Evolutionary conservation across 192 early-diverging fungal species (phyloP).

Genomic region (Rhizophagus sp.): DNA sequence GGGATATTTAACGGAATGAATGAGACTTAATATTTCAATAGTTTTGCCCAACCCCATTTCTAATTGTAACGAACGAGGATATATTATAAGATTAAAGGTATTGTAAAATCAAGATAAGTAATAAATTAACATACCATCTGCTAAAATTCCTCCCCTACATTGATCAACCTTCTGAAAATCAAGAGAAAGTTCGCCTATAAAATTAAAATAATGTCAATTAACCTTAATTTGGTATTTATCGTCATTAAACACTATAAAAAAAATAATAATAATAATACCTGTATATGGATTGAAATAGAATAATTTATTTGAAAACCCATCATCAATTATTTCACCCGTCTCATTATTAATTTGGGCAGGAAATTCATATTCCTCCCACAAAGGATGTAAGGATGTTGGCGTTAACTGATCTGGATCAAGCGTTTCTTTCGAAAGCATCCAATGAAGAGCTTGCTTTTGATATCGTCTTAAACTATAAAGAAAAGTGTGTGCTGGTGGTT

Average conservation of each 20-base stretch:
- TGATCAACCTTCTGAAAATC: conserved; percentile 47
- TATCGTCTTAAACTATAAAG: conserved; percentile 48
- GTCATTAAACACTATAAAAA: not conserved
- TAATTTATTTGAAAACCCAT: not conserved
- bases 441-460: conserved; percentile 51
- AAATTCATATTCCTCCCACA: conserved; percentile 57
- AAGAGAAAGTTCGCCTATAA: conserved; percentile 47
- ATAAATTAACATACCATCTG: conserved; percentile 37
- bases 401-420: conserved; percentile 11
- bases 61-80: not conserved
- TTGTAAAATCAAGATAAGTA: not conserved
- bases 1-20: conserved; percentile 46
- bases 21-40: conserved; percentile 58
- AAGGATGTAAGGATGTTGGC: conserved; percentile 49
- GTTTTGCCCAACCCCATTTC: conserved; percentile 63
- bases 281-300: not conserved
- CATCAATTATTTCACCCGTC: conserved; percentile 20
- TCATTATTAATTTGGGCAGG: conserved; percentile 26
- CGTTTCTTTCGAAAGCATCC: conserved; percentile 54
- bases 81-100: not conserved
- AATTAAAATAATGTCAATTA: conserved; percentile 46
- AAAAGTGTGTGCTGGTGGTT: conserved; percentile 44
- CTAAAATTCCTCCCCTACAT: conserved; percentile 57
- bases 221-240: not conserved
- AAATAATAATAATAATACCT: not conserved